Evolutionary conservation across 129 eudicot genomes (phyloP), one percentile per base, ranked within the genome.

Genomic region (Flaveria ramosissima): DNA sequence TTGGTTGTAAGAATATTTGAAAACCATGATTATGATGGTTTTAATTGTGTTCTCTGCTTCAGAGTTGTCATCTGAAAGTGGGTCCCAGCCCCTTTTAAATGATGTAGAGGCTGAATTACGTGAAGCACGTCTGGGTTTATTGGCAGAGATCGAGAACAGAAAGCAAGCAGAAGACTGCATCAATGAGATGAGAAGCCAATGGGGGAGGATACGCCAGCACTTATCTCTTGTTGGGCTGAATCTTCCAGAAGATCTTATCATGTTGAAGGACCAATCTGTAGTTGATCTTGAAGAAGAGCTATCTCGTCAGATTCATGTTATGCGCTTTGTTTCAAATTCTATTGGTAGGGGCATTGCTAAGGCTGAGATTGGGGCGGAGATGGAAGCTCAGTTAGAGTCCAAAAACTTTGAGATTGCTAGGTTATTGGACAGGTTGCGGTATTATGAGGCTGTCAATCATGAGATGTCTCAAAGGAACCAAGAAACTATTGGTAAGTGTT

Each of bases 381-480:
- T 95, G 96, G 92, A 92, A 77, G 86, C 87, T 13, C 88, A 78
- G 63, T 21, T 92, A 48, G 90, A 95, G 72, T 71, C 81, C 27
- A 95, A 91, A 80, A 91, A 92, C 86, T 83, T 85, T 80, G 99
- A 95, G 82, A 92, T 95, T 79, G 89, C 96, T 78, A 88, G 99
- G 68, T 73, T 92, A 72, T 77, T 78, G 82, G 99, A 95, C 85
- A 85, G 83, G 71, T 77, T 95, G 72, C 92, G 82, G 64, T 95
- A 92, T 77, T 92, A 91, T 23, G 99, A 92, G 76, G 89, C 91
- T 60, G 92, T 95, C 67, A 95, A 95, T 77, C 84, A 81, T 68
- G 99, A 95, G 80, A 89, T 95, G 99, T 95, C 95, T 47, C 97
- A 86, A 63, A 86, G 99, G 85, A 95, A 95, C 84, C 99, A 91